A percentile compares a stretch with the other conserved stretches of the same genome.
These are phyloP conservation scores for Drechslerella stenobrocha DNA, from an alignment of 2,329 filamentous ascomycete species.

Conservation along the genomic window DNA sequence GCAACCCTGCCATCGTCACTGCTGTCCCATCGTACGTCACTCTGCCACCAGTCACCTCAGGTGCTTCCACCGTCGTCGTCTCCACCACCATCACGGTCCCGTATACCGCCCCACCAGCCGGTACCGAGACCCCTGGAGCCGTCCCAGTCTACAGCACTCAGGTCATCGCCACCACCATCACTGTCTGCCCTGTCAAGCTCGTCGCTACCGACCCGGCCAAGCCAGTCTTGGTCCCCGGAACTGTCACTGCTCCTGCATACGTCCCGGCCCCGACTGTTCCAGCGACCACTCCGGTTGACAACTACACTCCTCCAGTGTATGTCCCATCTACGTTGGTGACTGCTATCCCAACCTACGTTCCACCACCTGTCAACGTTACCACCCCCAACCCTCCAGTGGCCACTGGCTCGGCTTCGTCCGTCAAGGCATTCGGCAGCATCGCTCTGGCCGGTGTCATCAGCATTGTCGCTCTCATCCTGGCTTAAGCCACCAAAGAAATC, in stretches of 20 bases:
- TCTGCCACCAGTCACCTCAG: constrained; percentile 59
- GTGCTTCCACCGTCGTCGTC: constrained; percentile 57
- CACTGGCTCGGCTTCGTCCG: constrained; percentile 42
- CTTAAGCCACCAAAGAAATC: constrained; percentile 25
- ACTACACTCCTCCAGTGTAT: constrained; percentile 23
- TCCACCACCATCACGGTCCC: constrained; percentile 52
- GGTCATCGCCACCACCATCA: constrained; percentile 40
- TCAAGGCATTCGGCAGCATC: constrained; percentile 44
- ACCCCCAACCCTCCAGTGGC: constrained; percentile 39
- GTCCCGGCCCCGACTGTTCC: constrained; percentile 36
- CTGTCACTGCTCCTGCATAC: constrained; percentile 41
- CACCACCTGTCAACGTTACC: constrained; percentile 16
- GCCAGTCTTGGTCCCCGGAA: constrained; percentile 43
- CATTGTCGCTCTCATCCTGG: constrained; percentile 42
- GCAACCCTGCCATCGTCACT: constrained; percentile 85
- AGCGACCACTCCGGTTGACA: constrained; percentile 30
- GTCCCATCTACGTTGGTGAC: constrained; percentile 35
- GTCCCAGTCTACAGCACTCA: constrained; percentile 38
- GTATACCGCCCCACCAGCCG: constrained; percentile 22
- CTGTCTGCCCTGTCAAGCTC: constrained; percentile 47
- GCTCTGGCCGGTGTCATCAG: constrained; percentile 30
- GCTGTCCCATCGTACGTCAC: constrained; percentile 68
- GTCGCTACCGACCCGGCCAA: constrained; percentile 42
- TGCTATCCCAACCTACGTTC: constrained; percentile 26
- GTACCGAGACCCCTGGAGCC: constrained; percentile 9